A percentile compares a stretch with the other conserved stretches of the same genome.
phyloP scores from a whole-genome alignment of 2,329 filamentous ascomycete genomes.

The Grosmannia huntii region DNA sequence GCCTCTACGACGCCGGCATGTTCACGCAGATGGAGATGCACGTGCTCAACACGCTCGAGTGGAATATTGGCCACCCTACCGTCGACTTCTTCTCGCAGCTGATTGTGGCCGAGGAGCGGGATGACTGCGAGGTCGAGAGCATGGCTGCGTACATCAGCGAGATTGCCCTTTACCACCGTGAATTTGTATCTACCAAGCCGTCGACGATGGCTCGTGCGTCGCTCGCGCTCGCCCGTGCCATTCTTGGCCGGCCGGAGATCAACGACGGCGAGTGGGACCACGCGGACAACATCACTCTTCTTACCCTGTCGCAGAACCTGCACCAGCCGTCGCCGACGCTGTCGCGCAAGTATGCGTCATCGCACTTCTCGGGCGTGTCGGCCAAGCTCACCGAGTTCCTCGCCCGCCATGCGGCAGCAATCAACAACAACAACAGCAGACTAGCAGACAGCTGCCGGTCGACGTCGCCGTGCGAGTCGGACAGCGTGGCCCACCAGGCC shows the following conservation, averaged over 20 bases:
- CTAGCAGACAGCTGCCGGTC: constrained; percentile 14
- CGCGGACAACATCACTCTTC: constrained; percentile 53
- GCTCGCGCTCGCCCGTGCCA: constrained; percentile 72
- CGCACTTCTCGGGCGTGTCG: constrained; percentile 39
- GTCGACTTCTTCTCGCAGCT: constrained; percentile 89
- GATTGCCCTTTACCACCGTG: constrained; percentile 89
- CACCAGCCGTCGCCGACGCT: constrained; percentile 45
- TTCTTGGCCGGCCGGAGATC: constrained; percentile 68
- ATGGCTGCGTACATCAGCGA: constrained; percentile 92
- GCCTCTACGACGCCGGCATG: constrained; percentile 97
- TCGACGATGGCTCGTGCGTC: constrained; percentile 84
- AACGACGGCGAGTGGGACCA: constrained; percentile 66
- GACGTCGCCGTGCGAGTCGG: constrained; percentile 44
- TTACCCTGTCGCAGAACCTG: constrained; percentile 46
- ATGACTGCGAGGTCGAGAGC: constrained; percentile 80
- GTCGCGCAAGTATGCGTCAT: constrained; percentile 45
- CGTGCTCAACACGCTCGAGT: constrained; percentile 91
- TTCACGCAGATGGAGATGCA: constrained; percentile 99
- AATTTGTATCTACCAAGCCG: constrained; percentile 86
- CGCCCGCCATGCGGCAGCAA: constrained; percentile 39
- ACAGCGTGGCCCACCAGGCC: constrained; percentile 34
- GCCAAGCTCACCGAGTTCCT: constrained; percentile 45
- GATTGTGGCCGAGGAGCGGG: constrained; percentile 64
- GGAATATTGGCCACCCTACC: constrained; percentile 91
- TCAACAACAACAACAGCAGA: constrained; percentile 9